A percentile compares a stretch with the other conserved stretches of the same genome.
phyloP scores from a whole-genome alignment of 1,139 yeast species.

The Blastobotrys ciferrii region DNA sequence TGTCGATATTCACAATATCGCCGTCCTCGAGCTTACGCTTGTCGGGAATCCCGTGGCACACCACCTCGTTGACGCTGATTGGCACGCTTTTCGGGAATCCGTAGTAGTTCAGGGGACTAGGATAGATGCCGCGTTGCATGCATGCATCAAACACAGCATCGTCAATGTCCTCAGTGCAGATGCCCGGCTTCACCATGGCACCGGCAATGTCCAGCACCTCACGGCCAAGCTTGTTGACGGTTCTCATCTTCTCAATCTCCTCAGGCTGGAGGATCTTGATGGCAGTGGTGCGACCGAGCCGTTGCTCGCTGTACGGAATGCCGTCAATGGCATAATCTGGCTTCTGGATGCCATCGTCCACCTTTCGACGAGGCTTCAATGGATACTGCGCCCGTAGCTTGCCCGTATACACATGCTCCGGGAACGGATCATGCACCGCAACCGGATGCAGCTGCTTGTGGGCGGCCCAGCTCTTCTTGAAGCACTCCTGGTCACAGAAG shows the following conservation, averaged over 20 bases:
- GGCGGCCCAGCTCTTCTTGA: slow-evolving; percentile 66
- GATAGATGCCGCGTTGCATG: slow-evolving; percentile 85
- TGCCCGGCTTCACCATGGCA: slow-evolving; percentile 76
- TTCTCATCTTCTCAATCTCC: slow-evolving; percentile 70
- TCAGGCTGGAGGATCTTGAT: slow-evolving; percentile 62
- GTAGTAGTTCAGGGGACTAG: slow-evolving; percentile 93
- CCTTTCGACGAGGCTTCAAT: slow-evolving; percentile 61
- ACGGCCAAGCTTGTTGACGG: slow-evolving; percentile 73
- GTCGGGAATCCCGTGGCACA: slow-evolving; percentile 98
- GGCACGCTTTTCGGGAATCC: slow-evolving; percentile 92
- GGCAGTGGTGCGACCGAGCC: slow-evolving; percentile 64
- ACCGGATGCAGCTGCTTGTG: slow-evolving; percentile 52
- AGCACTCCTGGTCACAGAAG: slow-evolving; percentile 86
- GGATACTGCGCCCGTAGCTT: slow-evolving; percentile 78
- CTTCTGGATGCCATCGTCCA: slow-evolving; percentile 66
- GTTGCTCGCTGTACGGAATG: slow-evolving; percentile 73
- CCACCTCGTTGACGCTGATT: slow-evolving; percentile 90
- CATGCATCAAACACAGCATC: slow-evolving; percentile 84
- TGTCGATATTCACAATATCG: slow-evolving; percentile 90
- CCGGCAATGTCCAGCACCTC: slow-evolving; percentile 89
- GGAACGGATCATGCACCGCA: slow-evolving; percentile 76
- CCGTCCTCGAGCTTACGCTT: slow-evolving; percentile 84
- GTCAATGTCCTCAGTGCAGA: slow-evolving; percentile 93
- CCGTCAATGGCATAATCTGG: slow-evolving; percentile 91
- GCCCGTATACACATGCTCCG: slow-evolving; percentile 73